Conservation (phyloP, 176 grass and related monocot genomes). For the Avena insularis region DNA sequence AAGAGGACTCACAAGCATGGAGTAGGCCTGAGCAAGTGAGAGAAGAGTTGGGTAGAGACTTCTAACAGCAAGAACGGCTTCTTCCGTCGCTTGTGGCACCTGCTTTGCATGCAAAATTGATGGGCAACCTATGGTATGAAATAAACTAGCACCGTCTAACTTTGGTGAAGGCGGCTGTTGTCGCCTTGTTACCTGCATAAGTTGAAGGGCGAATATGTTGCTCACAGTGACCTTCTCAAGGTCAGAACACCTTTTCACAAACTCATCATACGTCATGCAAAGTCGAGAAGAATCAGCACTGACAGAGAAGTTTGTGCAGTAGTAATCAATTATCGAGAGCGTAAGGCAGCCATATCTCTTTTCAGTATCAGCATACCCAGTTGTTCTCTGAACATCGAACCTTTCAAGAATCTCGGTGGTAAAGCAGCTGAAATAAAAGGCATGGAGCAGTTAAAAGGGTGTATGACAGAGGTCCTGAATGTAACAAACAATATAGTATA, state of each 20-base stretch:
- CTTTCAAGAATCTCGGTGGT: slow-evolving; percentile 87
- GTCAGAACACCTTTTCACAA: slow-evolving; percentile 65
- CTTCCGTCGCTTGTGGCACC: slow-evolving; percentile 91
- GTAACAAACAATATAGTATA: background rate
- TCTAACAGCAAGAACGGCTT: slow-evolving; percentile 65
- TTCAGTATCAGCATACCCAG: slow-evolving; percentile 73
- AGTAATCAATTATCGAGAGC: slow-evolving; percentile 72
- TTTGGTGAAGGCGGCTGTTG: background rate
- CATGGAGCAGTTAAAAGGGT: slow-evolving; percentile 15
- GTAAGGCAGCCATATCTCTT: slow-evolving; percentile 71
- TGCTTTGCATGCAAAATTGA: slow-evolving; percentile 32
- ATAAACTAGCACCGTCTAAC: no score
- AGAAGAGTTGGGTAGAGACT: slow-evolving; percentile 64
- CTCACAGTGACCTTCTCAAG: slow-evolving; percentile 73
- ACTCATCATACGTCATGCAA: slow-evolving; percentile 71
- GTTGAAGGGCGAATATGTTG: slow-evolving; percentile 86
- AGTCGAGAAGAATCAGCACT: slow-evolving; percentile 34
- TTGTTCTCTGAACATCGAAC: slow-evolving; percentile 88
- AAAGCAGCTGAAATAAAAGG: slow-evolving; percentile 74
- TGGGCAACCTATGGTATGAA: background rate
- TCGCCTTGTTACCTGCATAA: slow-evolving; percentile 88
- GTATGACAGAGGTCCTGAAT: background rate
- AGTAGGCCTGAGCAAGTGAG: slow-evolving; percentile 69
- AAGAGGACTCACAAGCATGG: slow-evolving; percentile 52
- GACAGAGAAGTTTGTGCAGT: slow-evolving; percentile 52